Evolutionary conservation across 495 filamentous ascomycete species (phyloP).

Genomic region (Penicillium argentinense): DNA sequence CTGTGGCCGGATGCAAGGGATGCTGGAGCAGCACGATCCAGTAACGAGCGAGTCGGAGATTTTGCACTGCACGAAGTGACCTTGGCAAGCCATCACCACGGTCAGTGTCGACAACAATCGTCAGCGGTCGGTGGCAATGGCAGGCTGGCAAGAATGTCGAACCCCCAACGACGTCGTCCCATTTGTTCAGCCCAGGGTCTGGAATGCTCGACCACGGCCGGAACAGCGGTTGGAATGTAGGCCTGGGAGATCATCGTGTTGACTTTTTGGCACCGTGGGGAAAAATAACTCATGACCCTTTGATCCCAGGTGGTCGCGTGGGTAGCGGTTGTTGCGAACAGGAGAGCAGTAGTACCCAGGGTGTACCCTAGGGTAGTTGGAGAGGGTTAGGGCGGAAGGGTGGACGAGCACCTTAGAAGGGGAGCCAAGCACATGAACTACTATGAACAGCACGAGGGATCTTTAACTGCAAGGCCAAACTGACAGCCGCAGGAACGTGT

Average conservation of each 20-base stretch:
- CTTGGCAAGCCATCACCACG: conserved; percentile 16
- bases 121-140: conserved; percentile 28
- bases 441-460: conserved; percentile 29
- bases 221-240: conserved; percentile 37
- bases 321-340: conserved; percentile 10
- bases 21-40: conserved; percentile 38
- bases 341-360: conserved; percentile 15
- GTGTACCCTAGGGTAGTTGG: conserved; percentile 10
- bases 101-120: conserved; percentile 25
- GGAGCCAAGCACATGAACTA: too few relatives aligned
- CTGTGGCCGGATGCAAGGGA: conserved; percentile 43
- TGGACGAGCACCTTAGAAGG: conserved; percentile 17
- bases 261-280: too few relatives aligned
- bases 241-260: conserved; percentile 15
- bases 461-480: conserved; percentile 30
- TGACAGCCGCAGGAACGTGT: conserved; percentile 47
- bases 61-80: conserved; percentile 35
- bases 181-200: conserved; percentile 14
- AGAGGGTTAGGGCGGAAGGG: conserved; percentile 20
- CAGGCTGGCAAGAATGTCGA: conserved; percentile 39
- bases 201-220: conserved; percentile 29
- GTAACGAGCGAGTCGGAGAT: conserved; percentile 43
- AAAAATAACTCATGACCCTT: conserved; percentile 17
- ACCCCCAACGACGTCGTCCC: conserved; percentile 24
- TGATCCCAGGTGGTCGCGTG: conserved; percentile 19